Evolutionary conservation across 2,329 filamentous ascomycete genomes (phyloP), one percentile per base, ranked within the genome.

Genomic region (Paracoccidioides lutzii): DNA sequence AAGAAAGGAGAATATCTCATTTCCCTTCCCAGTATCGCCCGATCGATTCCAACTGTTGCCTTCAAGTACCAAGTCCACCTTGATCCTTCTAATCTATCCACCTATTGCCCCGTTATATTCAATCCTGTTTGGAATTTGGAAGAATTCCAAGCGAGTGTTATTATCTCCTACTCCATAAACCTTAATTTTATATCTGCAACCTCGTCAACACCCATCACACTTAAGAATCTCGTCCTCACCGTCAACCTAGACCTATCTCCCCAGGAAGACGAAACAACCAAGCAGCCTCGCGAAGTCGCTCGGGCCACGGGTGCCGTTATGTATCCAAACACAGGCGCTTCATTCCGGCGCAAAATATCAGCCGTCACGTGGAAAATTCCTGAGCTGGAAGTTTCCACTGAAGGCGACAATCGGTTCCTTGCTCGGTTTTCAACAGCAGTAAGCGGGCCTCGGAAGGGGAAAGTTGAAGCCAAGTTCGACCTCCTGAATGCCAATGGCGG

Each of bases 61-160:
- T 97, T 98, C 75, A 95, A 93, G 58, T 98, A 97, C 70, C 87
- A 90, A 64, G 77, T 96, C 9, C 88, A 93, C 62, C 72, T 87
- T 35, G 83, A 90, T 37, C 76, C 81, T 15, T 66, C 72, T 40
- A 77, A 76, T 56, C 67, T 79, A 12, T 72, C 78, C 8, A 66
- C 74, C 3, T 83, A 88, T 63, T 84, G 85, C 9, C 90, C 90
- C 0, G 74, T 96, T 10, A 73, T 86, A 14, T 74, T 95, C 48
- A 81, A 80, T 22, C 85, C 88, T 3, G 79, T 78, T 0, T 96
- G 90, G 90, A 94, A 91, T 67, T 77, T 88, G 1, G 85, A 93
- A 64, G 81, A 87, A 45, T 84, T 86, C 59, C 91, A 95, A 71
- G 81, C 91, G n/a, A 90, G 87, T 43, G 81, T 94, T 43, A 81